A percentile compares a stretch with the other conserved stretches of the same genome.
These are phyloP conservation scores for Clitopilus passeckerianus DNA, from an alignment of 768 basidiomycete species.

Conservation along the genomic window DNA sequence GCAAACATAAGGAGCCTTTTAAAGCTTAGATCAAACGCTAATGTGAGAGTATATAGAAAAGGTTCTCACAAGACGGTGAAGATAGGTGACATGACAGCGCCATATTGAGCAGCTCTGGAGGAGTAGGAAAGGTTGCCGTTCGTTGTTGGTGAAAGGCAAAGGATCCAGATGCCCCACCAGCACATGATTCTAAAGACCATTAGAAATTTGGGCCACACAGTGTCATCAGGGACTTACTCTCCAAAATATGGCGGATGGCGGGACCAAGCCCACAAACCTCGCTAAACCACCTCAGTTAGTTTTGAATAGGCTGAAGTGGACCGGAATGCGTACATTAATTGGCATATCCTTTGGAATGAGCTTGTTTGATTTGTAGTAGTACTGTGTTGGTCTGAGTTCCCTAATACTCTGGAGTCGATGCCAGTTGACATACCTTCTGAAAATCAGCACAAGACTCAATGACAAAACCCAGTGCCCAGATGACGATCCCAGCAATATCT, in stretches of 20 bases:
- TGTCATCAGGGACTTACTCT: constrained; percentile 37
- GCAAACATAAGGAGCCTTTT: constrained; percentile 56
- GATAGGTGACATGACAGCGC: constrained; percentile 54
- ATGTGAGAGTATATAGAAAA: not conserved
- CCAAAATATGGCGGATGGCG: constrained; percentile 72
- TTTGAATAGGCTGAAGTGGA: not conserved
- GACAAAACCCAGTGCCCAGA: constrained; percentile 55
- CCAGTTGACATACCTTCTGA: constrained; percentile 41
- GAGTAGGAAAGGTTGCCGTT: constrained; percentile 35
- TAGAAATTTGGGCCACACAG: not conserved
- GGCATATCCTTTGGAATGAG: constrained; percentile 44
- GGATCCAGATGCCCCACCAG: constrained; percentile 65
- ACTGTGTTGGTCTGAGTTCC: constrained; percentile 25
- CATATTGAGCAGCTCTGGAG: constrained; percentile 52
- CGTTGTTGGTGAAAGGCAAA: constrained; percentile 53
- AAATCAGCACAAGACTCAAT: constrained; percentile 53
- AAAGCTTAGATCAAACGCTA: not conserved
- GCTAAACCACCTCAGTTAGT: constrained; percentile 19
- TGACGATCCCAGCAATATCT: constrained; percentile 59
- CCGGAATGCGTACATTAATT: constrained; percentile 28
- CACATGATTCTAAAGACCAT: constrained; percentile 40
- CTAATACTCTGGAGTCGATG: not conserved
- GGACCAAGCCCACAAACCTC: constrained; percentile 51
- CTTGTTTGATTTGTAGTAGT: constrained; percentile 44
- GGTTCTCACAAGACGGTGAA: constrained; percentile 55